A percentile compares a stretch with the other conserved stretches of the same genome.
Conservation (phyloP, 2,329 filamentous ascomycete genomes). For the Nothopassalora personata region DNA sequence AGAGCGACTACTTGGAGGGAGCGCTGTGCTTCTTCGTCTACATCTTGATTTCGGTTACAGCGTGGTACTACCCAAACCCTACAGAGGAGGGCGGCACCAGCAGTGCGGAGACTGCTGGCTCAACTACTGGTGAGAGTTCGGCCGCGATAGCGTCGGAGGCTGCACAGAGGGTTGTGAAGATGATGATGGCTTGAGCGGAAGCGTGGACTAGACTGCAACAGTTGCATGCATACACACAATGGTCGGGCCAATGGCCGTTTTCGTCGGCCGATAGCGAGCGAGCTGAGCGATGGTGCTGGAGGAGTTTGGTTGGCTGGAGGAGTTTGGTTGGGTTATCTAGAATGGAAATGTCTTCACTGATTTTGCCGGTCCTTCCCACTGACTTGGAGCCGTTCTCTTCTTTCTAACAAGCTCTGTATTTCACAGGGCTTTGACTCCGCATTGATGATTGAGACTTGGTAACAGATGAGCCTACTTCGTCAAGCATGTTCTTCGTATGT, state of each 20-base stretch:
- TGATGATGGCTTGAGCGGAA: background rate
- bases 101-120: background rate
- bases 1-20: constrained; percentile 87
- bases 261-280: background rate
- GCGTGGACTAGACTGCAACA: background rate
- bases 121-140: background rate
- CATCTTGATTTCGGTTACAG: constrained; percentile 56
- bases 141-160: background rate
- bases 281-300: background rate
- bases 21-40: constrained; percentile 69
- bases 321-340: background rate
- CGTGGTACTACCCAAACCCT: constrained; percentile 54
- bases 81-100: background rate
- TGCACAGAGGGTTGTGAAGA: background rate
- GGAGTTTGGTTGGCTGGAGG: background rate
- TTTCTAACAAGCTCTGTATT: no score
- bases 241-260: no score
- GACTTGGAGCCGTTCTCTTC: no score
- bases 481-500: no score
- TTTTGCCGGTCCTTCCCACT: background rate
- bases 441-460: no score
- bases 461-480: no score
- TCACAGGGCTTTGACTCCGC: no score
- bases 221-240: no score
- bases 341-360: background rate